Evolutionary conservation across 2,329 filamentous ascomycete species (phyloP).

Genomic region (Aureobasidium mangrovei): DNA sequence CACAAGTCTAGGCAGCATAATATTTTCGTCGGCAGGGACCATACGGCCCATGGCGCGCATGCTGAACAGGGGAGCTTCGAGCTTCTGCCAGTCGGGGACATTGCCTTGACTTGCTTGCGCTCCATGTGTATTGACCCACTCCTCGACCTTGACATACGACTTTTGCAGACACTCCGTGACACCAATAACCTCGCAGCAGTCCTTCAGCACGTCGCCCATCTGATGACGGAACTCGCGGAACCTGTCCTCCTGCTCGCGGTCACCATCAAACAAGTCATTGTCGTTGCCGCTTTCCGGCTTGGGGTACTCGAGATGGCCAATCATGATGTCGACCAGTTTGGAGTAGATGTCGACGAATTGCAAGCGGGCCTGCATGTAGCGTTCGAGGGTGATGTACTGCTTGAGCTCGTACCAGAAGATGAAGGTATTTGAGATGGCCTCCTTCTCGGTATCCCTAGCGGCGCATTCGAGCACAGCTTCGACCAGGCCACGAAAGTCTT

Average conservation of each 20-base stretch:
- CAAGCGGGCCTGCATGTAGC: slow-evolving; percentile 73
- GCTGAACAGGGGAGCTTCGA: slow-evolving; percentile 90
- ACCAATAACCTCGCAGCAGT: slow-evolving; percentile 92
- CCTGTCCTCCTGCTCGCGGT: slow-evolving; percentile 91
- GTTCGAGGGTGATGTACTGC: slow-evolving; percentile 85
- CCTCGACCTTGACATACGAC: slow-evolving; percentile 73
- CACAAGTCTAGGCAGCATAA: slow-evolving; percentile 84
- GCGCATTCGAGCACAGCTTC: slow-evolving; percentile 90
- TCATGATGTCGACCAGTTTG: slow-evolving; percentile 83
- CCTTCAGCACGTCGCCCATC: slow-evolving; percentile 97
- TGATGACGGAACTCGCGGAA: slow-evolving; percentile 94
- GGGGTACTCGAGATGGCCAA: slow-evolving; percentile 83
- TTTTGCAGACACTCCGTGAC: slow-evolving; percentile 86
- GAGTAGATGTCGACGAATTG: slow-evolving; percentile 75
- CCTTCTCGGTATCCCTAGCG: slow-evolving; percentile 74
- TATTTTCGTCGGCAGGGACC: slow-evolving; percentile 80
- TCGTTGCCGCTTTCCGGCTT: slow-evolving; percentile 61
- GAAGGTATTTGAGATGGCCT: slow-evolving; percentile 90
- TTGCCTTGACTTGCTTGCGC: slow-evolving; percentile 61
- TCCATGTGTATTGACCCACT: slow-evolving; percentile 80
- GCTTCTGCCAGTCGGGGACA: slow-evolving; percentile 91
- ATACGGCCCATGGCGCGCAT: slow-evolving; percentile 94
- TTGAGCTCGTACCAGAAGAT: slow-evolving; percentile 98
- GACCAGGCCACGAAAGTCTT: slow-evolving; percentile 74
- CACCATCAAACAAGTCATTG: slow-evolving; percentile 87